phyloP scores from a whole-genome alignment of 1,139 yeast species.

The Hansenula lynferdii region DNA sequence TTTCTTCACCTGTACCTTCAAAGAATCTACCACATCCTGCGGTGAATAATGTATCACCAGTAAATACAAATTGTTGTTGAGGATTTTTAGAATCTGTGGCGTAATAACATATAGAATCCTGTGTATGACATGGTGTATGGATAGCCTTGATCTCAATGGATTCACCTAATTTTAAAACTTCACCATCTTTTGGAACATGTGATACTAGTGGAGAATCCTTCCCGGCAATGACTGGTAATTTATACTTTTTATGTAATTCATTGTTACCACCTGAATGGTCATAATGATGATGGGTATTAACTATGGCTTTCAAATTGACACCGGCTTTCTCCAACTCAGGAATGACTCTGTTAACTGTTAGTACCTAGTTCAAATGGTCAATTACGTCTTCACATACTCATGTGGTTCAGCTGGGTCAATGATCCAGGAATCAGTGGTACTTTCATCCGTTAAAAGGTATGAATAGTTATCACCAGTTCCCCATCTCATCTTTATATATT shows the following conservation, averaged over 20 bases:
- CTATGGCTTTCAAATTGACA: slow-evolving; percentile 60
- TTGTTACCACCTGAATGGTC: slow-evolving; percentile 93
- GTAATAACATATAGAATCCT: slow-evolving; percentile 87
- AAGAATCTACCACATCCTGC: slow-evolving; percentile 97
- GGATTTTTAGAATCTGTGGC: slow-evolving; percentile 54
- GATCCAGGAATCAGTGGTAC: slow-evolving; percentile 66
- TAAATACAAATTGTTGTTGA: slow-evolving; percentile 70
- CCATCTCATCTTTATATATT: slow-evolving; percentile 92
- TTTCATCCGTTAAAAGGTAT: slow-evolving; percentile 68
- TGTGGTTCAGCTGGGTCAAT: slow-evolving; percentile 90
- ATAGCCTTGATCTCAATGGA: slow-evolving; percentile 68
- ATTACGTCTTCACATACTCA: slow-evolving; percentile 31
- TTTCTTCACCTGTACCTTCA: slow-evolving; percentile 81
- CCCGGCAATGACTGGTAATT: slow-evolving; percentile 79
- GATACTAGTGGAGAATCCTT: slow-evolving; percentile 68
- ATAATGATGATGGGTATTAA: slow-evolving; percentile 92
- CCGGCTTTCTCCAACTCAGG: slow-evolving; percentile 32
- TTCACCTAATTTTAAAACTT: slow-evolving; percentile 59
- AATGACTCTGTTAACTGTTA: slow-evolving; percentile 23
- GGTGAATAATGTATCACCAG: slow-evolving; percentile 92
- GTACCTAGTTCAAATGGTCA: slow-evolving; percentile 13
- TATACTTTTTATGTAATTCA: slow-evolving; percentile 28
- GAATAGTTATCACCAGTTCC: slow-evolving; percentile 89
- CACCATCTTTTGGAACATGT: slow-evolving; percentile 61
- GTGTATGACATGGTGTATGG: slow-evolving; percentile 97